These are phyloP conservation scores for Macaranga tanarius DNA, from an alignment of 441 rosid species.

Conservation along the genomic window DNA sequence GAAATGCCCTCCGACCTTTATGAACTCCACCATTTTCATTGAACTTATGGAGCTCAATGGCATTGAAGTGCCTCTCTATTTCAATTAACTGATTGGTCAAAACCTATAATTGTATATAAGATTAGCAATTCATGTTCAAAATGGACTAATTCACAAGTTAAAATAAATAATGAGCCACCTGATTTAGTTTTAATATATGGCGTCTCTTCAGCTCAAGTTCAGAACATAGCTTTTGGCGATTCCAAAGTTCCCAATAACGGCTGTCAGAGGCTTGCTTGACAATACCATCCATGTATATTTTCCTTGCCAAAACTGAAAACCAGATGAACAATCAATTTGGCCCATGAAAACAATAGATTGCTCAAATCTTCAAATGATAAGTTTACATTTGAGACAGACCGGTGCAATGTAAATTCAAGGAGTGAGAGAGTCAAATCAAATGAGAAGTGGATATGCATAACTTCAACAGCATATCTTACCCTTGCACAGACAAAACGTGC, in stretches of 20 bases:
- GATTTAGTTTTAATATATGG: constrained; percentile 61
- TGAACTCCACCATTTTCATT: constrained; percentile 52
- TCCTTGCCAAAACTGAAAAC: constrained; percentile 78
- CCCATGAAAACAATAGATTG: constrained; percentile 9
- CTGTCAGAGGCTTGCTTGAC: constrained; percentile 83
- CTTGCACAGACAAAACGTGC: background rate
- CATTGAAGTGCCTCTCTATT: constrained; percentile 85
- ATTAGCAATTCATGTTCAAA: constrained; percentile 18
- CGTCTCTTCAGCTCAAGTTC: constrained; percentile 82
- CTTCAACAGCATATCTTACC: background rate
- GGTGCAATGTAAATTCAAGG: constrained; percentile 4
- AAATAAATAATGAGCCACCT: constrained; percentile 43
- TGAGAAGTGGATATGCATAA: background rate
- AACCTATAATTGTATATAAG: constrained; percentile 47
- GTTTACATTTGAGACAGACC: background rate
- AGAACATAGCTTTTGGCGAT: constrained; percentile 74
- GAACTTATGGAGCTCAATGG: constrained; percentile 77
- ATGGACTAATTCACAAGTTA: constrained; percentile 18
- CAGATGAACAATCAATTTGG: constrained; percentile 22
- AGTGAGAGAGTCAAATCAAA: background rate
- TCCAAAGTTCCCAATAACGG: constrained; percentile 88
- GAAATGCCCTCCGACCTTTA: constrained; percentile 45
- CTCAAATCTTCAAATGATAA: constrained; percentile 5
- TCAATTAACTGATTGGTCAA: constrained; percentile 83
- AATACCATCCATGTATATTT: constrained; percentile 71